Conservation (phyloP, 2,329 filamentous ascomycete genomes). For the Ceratocystis papillata region DNA sequence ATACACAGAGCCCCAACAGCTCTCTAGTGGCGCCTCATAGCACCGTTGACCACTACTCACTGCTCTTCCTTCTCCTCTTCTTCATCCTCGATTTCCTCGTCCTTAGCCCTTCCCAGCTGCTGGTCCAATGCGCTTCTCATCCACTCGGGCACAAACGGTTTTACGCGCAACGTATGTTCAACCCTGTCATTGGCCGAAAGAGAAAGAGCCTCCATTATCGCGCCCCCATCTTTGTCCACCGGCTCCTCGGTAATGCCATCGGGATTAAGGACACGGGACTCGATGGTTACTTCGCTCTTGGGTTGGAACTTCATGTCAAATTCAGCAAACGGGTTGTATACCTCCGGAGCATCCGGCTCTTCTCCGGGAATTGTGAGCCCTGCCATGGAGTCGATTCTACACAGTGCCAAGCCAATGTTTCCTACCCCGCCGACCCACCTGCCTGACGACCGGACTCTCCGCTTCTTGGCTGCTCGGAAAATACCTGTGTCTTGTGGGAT, state of each 20-base stretch:
- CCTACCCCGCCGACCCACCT: conserved; percentile 71
- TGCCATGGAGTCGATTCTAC: conserved; percentile 84
- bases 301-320: conserved; percentile 43
- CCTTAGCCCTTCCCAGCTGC: conserved; percentile 5
- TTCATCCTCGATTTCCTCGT: neutral
- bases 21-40: neutral
- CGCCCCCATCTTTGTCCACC: neutral
- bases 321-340: conserved; percentile 50
- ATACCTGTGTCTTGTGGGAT: conserved; percentile 41
- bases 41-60: neutral
- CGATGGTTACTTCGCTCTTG: neutral
- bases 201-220: conserved; percentile 23
- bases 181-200: conserved; percentile 26
- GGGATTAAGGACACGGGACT: neutral
- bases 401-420: conserved; percentile 77
- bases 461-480: conserved; percentile 38
- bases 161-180: conserved; percentile 42
- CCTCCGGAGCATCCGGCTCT: conserved; percentile 48
- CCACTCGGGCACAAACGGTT: conserved; percentile 81
- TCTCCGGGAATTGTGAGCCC: conserved; percentile 57
- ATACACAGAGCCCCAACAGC: neutral
- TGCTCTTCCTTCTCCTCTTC: neutral
- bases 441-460: conserved; percentile 52
- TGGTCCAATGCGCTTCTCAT: conserved; percentile 36
- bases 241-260: neutral